A percentile compares a stretch with the other conserved stretches of the same genome.
Conservation (phyloP, 1,284 basidiomycete genomes). For the Inonotus obliquus region DNA sequence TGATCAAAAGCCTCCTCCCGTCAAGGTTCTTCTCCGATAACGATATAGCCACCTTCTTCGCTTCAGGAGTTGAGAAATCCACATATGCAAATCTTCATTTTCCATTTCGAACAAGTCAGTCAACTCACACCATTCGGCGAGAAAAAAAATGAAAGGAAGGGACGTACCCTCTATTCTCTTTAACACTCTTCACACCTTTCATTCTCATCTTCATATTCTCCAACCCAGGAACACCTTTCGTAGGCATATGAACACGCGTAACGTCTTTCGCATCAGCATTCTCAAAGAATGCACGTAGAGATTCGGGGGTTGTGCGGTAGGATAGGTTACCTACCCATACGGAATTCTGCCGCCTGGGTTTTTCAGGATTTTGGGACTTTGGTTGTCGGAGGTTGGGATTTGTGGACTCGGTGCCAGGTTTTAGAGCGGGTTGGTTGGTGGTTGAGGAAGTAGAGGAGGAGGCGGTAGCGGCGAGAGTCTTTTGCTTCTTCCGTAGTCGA, state of each 20-base stretch:
- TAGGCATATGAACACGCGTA: conserved; percentile 72
- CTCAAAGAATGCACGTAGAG: conserved; percentile 69
- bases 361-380: not conserved
- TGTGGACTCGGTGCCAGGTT: not conserved
- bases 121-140: no score
- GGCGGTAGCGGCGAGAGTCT: not conserved
- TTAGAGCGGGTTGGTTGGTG: not conserved
- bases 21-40: conserved; percentile 81
- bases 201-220: conserved; percentile 35
- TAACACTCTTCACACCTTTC: conserved; percentile 21
- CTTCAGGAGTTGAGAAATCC: conserved; percentile 81
- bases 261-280: conserved; percentile 55
- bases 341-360: conserved; percentile 65
- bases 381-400: no score
- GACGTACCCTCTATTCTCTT: conserved; percentile 68
- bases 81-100: conserved; percentile 86
- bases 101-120: conserved; percentile 1
- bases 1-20: conserved; percentile 88
- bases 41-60: conserved; percentile 70
- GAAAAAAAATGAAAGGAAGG: not conserved
- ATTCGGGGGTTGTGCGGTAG: conserved; percentile 81
- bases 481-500: conserved; percentile 17
- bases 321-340: conserved; percentile 96
- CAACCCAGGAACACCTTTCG: conserved; percentile 37
- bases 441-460: not conserved